Conservation (phyloP, 2,329 filamentous ascomycete species). For the Penicillium sp. region DNA sequence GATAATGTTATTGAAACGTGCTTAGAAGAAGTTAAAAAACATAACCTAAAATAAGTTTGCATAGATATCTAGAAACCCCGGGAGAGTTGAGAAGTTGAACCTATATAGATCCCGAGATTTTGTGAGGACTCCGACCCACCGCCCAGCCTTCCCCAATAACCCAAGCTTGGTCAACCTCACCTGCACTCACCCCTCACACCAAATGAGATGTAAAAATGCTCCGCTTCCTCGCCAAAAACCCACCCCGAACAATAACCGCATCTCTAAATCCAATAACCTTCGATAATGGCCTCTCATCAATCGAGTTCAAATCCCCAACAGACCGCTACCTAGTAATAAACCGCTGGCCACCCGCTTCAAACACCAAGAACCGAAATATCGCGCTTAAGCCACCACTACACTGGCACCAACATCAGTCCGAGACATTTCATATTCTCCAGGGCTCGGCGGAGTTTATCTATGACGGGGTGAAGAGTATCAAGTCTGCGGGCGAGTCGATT, state of each 20-base stretch:
- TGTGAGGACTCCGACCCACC: too few relatives aligned
- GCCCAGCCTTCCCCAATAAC: neutral
- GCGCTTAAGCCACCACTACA: constrained; percentile 9
- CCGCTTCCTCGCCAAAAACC: constrained; percentile 6
- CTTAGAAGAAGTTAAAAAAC: too few relatives aligned
- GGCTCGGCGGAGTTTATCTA: constrained; percentile 7
- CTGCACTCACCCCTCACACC: neutral
- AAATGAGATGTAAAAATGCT: neutral
- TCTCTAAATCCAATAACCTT: constrained; percentile 4
- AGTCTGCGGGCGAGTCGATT: constrained; percentile 3
- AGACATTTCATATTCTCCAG: constrained; percentile 10
- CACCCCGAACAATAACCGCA: constrained; percentile 4
- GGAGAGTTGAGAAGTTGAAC: too few relatives aligned
- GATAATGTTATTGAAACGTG: too few relatives aligned
- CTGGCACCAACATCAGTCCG: constrained; percentile 12
- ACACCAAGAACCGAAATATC: constrained; percentile 3
- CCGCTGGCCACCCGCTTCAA: constrained; percentile 10
- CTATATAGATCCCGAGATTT: too few relatives aligned
- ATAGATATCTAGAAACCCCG: too few relatives aligned
- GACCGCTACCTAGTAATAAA: constrained; percentile 14
- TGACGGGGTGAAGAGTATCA: constrained; percentile 3
- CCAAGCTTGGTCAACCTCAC: neutral
- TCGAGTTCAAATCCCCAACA: constrained; percentile 10
- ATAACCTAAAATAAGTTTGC: too few relatives aligned
- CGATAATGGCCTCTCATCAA: constrained; percentile 7